phyloP scores from a whole-genome alignment of 768 basidiomycete species.

The Russula ochroleuca region DNA sequence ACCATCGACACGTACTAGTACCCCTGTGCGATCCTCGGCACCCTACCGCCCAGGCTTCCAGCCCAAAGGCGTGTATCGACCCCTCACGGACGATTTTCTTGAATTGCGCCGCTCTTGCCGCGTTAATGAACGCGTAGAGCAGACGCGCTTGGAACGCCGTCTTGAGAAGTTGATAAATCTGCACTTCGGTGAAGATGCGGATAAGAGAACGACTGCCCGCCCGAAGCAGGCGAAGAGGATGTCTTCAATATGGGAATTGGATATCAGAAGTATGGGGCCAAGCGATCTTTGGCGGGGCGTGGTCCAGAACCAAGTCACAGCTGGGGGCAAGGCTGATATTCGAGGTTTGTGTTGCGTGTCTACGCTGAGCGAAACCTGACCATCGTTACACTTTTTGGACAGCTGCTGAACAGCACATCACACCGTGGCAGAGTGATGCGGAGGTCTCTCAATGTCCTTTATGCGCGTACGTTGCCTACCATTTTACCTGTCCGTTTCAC shows the following conservation, averaged over 20 bases:
- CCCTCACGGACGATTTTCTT: conserved; percentile 78
- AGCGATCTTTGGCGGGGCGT: conserved; percentile 69
- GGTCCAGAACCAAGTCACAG: conserved; percentile 40
- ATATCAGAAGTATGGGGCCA: conserved; percentile 58
- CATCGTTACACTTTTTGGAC: neutral
- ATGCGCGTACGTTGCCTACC: conserved; percentile 59
- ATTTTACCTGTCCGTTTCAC: neutral
- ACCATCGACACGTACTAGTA: conserved; percentile 18
- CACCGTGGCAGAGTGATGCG: conserved; percentile 90
- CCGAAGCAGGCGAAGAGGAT: conserved; percentile 39
- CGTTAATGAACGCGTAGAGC: conserved; percentile 61
- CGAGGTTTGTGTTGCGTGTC: conserved; percentile 47
- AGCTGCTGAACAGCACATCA: conserved; percentile 88
- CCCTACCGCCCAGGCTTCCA: conserved; percentile 93
- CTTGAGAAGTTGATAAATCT: conserved; percentile 81
- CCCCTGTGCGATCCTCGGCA: conserved; percentile 35
- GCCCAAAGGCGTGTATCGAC: conserved; percentile 77
- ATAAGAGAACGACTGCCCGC: conserved; percentile 22
- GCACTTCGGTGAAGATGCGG: conserved; percentile 49
- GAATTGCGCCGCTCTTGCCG: conserved; percentile 40
- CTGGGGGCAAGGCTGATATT: conserved; percentile 55
- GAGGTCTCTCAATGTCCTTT: conserved; percentile 75
- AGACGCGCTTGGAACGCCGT: conserved; percentile 77
- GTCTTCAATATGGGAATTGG: conserved; percentile 73
- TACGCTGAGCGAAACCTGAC: neutral